Evolutionary conservation across 257 asterid species (phyloP).

Genomic region (Solanum verrucosum): DNA sequence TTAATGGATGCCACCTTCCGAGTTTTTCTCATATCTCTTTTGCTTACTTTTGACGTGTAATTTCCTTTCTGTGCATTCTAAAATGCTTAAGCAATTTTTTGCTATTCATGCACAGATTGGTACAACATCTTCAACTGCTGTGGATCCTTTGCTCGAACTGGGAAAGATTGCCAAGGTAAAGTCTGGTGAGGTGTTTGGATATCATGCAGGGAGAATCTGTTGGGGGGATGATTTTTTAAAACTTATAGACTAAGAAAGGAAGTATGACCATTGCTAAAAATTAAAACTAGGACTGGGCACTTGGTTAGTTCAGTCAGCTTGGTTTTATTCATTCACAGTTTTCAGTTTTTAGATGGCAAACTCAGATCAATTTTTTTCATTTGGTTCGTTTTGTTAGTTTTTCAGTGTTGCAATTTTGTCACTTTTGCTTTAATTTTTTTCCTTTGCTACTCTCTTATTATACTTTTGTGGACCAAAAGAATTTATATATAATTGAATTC

Average conservation of each 20-base stretch:
- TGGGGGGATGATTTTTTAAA: neutral
- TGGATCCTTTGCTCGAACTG: constrained; percentile 73
- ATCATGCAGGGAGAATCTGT: neutral
- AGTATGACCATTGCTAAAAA: neutral
- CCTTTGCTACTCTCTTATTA: neutral
- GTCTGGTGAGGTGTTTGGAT: neutral
- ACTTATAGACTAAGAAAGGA: neutral
- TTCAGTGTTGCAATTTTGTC: neutral
- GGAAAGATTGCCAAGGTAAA: constrained; percentile 63
- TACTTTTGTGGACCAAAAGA: neutral
- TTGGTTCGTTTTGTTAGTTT: neutral
- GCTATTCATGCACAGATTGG: constrained; percentile 54
- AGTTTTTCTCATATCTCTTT: neutral
- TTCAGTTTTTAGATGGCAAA: neutral
- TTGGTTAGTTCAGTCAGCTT: neutral
- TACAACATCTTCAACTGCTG: constrained; percentile 89
- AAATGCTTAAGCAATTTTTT: constrained; percentile 1
- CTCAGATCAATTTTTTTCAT: neutral
- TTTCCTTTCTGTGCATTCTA: neutral
- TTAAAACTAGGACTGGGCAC: neutral
- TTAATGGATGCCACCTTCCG: neutral
- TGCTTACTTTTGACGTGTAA: neutral
- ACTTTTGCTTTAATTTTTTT: neutral
- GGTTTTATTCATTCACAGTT: neutral
- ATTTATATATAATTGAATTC: neutral